A percentile compares a stretch with the other conserved stretches of the same genome.
These are phyloP conservation scores for Paecilomyces sp. DNA, from an alignment of 2,329 filamentous ascomycete genomes.

Conservation along the genomic window DNA sequence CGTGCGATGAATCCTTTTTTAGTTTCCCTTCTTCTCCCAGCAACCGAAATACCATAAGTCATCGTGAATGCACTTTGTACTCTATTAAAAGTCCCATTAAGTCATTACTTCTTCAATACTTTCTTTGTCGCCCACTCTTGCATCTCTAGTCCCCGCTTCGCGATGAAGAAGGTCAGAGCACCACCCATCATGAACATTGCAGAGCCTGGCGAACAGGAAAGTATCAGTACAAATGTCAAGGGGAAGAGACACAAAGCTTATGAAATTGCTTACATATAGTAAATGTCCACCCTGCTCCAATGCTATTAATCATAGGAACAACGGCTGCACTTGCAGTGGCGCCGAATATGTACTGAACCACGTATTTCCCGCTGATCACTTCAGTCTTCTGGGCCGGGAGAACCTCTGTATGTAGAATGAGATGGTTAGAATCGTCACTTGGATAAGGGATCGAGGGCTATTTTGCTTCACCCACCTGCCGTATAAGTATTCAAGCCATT, in stretches of 20 bases:
- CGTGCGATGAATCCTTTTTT: not conserved
- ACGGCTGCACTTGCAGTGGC: constrained; percentile 63
- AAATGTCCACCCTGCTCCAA: constrained; percentile 75
- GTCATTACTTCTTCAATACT: not conserved
- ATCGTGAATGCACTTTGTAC: not conserved
- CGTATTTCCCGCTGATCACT: constrained; percentile 73
- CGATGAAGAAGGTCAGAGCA: constrained; percentile 18
- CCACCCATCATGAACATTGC: constrained; percentile 21
- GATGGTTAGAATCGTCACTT: not conserved
- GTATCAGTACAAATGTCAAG: constrained; percentile 16
- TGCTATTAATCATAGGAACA: constrained; percentile 61
- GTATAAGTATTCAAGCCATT: constrained; percentile 66
- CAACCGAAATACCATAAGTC: too few species aligned
- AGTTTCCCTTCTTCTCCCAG: not conserved
- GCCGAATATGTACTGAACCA: constrained; percentile 68
- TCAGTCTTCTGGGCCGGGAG: constrained; percentile 52
- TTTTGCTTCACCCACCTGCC: constrained; percentile 16
- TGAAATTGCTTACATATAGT: constrained; percentile 51
- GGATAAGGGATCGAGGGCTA: not conserved
- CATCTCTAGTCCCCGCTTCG: constrained; percentile 25
- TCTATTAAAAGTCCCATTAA: not conserved
- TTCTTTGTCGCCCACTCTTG: constrained; percentile 18
- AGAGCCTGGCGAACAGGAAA: constrained; percentile 13
- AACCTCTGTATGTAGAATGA: constrained; percentile 40
- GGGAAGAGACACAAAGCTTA: constrained; percentile 25